Evolutionary conservation across 2,329 filamentous ascomycete species (phyloP).

Genomic region (Basipetospora chlamydospora): DNA sequence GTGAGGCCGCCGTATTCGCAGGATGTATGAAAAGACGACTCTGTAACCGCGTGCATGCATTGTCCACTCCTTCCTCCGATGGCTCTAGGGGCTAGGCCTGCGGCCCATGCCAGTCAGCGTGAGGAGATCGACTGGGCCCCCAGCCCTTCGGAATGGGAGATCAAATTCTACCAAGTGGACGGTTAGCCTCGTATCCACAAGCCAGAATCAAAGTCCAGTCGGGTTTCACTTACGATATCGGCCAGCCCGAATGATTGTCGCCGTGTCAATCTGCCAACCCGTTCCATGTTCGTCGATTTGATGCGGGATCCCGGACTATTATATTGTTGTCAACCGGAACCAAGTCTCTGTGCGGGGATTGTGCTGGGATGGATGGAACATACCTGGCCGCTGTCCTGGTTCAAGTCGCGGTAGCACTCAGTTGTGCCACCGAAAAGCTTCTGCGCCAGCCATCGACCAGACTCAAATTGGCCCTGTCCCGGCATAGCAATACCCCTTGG

Average conservation of each 20-base stretch:
- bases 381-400: background rate
- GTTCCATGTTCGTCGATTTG: background rate
- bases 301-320: background rate
- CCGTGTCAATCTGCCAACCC: background rate
- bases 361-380: too few relatives aligned
- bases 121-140: background rate
- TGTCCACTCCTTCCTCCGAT: background rate
- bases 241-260: background rate
- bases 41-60: background rate
- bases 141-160: background rate
- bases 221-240: background rate
- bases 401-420: background rate
- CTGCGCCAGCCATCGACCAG: background rate
- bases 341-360: too few relatives aligned
- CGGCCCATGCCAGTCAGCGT: background rate
- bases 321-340: background rate
- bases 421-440: background rate
- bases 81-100: background rate
- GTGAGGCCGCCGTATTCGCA: too few relatives aligned
- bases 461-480: background rate
- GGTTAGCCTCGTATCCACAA: background rate
- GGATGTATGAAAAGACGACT: too few relatives aligned
- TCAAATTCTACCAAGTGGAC: background rate
- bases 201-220: background rate
- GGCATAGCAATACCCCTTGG: background rate